Evolutionary conservation across 257 asterid species (phyloP).

Genomic region (Craterostigma plantagineum): DNA sequence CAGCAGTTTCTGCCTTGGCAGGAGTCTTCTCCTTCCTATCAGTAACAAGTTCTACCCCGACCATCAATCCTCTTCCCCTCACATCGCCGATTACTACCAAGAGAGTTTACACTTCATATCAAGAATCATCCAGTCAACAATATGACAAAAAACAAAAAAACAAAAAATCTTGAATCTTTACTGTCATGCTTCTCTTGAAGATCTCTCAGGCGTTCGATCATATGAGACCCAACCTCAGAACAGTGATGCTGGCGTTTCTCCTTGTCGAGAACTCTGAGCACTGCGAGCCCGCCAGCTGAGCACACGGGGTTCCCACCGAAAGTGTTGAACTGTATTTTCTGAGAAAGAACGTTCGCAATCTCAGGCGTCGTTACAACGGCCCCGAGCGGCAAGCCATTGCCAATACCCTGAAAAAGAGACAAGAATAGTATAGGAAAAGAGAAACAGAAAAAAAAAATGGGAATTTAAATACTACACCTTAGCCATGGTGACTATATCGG

Average conservation of each 20-base stretch:
- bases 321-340: constrained; percentile 81
- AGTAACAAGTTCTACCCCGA: constrained; percentile 81
- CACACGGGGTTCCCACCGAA: constrained; percentile 98
- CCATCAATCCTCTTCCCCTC: constrained; percentile 90
- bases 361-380: constrained; percentile 98
- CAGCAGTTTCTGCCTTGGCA: constrained; percentile 84
- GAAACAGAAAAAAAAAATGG: background rate
- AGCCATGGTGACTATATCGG: constrained; percentile 98
- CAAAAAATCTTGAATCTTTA: constrained; percentile 17
- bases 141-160: constrained; percentile 7
- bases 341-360: constrained; percentile 78
- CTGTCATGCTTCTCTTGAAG: constrained; percentile 75
- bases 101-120: background rate
- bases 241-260: constrained; percentile 83
- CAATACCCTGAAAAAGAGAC: constrained; percentile 63
- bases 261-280: constrained; percentile 66
- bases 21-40: constrained; percentile 63
- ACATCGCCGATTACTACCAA: constrained; percentile 77
- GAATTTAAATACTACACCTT: constrained; percentile 28
- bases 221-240: constrained; percentile 71
- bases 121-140: background rate
- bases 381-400: constrained; percentile 92
- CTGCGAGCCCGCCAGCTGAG: constrained; percentile 93
- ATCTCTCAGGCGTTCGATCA: constrained; percentile 43
- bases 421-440: background rate